Evolutionary conservation across 305 asterid species (phyloP), one percentile per base, ranked within the genome.

Genomic region (Solanum hybrid): DNA sequence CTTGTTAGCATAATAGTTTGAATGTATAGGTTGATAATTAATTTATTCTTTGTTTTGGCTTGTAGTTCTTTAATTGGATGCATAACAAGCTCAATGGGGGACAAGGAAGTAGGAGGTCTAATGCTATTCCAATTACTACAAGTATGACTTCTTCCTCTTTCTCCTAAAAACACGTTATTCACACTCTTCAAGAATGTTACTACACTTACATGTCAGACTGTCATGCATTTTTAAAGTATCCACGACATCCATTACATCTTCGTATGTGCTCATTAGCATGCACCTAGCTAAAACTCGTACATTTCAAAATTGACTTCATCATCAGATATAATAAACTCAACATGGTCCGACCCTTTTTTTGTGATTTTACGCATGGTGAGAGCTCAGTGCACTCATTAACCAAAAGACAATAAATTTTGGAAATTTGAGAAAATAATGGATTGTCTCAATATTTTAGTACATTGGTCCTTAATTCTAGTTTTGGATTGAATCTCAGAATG

Each of bases 41-140:
- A 10, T 22, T n/a, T 29, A 16, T 29, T 46, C 3, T 69, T 1
- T 40, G 85, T 69, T 51, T 86, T 75, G 24, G 26, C 20, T 46
- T 90, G 97, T 95, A 96, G 99, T 96, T 96, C 93, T 93, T 96
- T 88, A 93, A 88, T 79, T 95, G 99, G 99, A 92, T 96, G 96
- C 98, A 96, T 89, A 94, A 88, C 87, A 95, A 94, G 93, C 71
- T 96, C 87, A 93, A 90, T 93, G 97, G 95, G 22, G 96, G 93
- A 77, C 94, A 93, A 89, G 29, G 40, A 46, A 93, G 86, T 77
- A 92, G 75, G 73, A 94, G 88, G 88, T 90, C 91, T 78, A 89
- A 76, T 88, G 86, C 91, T 14, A 85, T 88, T 91, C 89, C 92
- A 60, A 84, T 71, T 71, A 71, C 10, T 88, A 90, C 94, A 2